Base-by-base conservation (phyloP, 371 early-diverging fungal genomes). In the Capillidium heterosporum region DNA sequence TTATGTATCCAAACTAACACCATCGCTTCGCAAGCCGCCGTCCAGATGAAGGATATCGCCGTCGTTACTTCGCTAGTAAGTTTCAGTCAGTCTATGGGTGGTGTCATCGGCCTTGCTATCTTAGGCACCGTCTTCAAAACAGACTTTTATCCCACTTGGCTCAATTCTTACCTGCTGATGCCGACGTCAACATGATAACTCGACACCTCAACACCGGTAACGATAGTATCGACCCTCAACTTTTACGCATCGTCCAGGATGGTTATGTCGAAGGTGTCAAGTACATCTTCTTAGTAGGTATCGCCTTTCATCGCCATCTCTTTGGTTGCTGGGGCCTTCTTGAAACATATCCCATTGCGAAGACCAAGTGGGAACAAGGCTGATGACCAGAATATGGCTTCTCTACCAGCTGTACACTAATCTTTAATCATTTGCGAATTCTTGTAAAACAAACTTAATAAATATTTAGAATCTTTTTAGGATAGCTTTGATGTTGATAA, bases 21-120 rank as follows among this genome's bases (percentile, higher is more conserved):
- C 26, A 67, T 84, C 23, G 77, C 70, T 0, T 72, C 70, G 2
- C 85, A 84, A 63, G 65, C 74, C 0, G 56, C 71, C 5, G 77
- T 78, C 2, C 63, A 49, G 15, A 60, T 62, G 28, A 65, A 65
- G 44, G 73, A 78, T 55, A 73, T 81, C 57, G 78, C 85, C n/a
- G 67, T 84, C 19, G 78, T 73, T 32, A 80, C 88, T 24, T 65
- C 77, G 11, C 64, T 74, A 60, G 58, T 68, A 11, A 70, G 72
- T 56, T 79, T 78, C 58, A 68, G 67, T 60, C 75, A 78, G 32
- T 71, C 79, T 2, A 68, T 84, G 43, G 85, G 88, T 42, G 79
- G 83, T 50, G 74, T 78, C 1, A 61, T 83, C 42, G 84, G 84
- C 8, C 70, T 85, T 49, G 82, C 82, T 31, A 61, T 80, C 7